A percentile compares a stretch with the other conserved stretches of the same genome.
These are phyloP conservation scores for Cardamine chenopodiifolia DNA, from an alignment of 345 rosid genomes.

Conservation along the genomic window DNA sequence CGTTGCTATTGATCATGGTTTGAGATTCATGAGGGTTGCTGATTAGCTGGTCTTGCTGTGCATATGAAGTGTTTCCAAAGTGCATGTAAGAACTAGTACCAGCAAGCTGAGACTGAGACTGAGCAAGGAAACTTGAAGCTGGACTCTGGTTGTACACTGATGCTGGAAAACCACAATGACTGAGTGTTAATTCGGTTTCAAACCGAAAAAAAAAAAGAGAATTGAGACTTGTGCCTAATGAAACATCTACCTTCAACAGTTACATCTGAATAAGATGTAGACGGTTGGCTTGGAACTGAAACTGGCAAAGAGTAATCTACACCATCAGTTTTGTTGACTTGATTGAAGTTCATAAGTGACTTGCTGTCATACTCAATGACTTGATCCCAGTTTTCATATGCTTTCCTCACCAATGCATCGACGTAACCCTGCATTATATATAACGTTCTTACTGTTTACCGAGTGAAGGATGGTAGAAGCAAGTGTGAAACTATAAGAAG, in stretches of 20 bases:
- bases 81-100: slow-evolving; percentile 51
- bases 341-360: slow-evolving; percentile 60
- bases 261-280: slow-evolving; percentile 54
- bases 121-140: slow-evolving; percentile 51
- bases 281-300: slow-evolving; percentile 58
- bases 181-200: slow-evolving; percentile 9
- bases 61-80: slow-evolving; percentile 53
- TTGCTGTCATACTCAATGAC: slow-evolving; percentile 88
- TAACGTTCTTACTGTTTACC: slow-evolving; percentile 1
- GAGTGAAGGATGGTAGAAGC: not conserved
- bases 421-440: slow-evolving; percentile 59
- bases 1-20: slow-evolving; percentile 29
- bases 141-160: slow-evolving; percentile 58
- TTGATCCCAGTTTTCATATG: slow-evolving; percentile 96
- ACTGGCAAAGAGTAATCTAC: slow-evolving; percentile 54
- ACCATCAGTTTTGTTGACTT: slow-evolving; percentile 46
- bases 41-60: slow-evolving; percentile 52
- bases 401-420: slow-evolving; percentile 86
- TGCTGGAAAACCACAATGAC: slow-evolving; percentile 20
- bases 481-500: not conserved
- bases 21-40: slow-evolving; percentile 36
- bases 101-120: slow-evolving; percentile 54
- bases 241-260: slow-evolving; percentile 57
- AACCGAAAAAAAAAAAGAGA: not conserved
- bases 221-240: not conserved